Conservation (phyloP, 768 basidiomycete genomes). For the Termitomyces sp. region DNA sequence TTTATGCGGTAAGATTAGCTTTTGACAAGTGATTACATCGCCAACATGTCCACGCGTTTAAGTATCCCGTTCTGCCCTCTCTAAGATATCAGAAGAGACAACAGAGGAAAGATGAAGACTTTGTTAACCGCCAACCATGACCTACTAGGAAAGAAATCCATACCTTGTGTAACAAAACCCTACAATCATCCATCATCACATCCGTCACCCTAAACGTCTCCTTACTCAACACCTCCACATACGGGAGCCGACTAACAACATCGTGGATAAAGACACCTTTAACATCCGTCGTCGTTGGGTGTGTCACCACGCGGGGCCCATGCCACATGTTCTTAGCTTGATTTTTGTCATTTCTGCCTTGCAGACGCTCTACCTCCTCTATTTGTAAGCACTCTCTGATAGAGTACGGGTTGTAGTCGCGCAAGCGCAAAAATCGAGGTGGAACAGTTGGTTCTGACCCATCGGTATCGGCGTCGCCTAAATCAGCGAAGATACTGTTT, state of each 20-base stretch:
- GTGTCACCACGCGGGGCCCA: conserved; percentile 31
- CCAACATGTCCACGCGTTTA: conserved; percentile 37
- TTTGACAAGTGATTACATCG: conserved; percentile 25
- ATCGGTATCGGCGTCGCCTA: neutral
- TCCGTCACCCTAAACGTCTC: conserved; percentile 45
- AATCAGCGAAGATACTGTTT: neutral
- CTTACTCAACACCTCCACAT: conserved; percentile 43
- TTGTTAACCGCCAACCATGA: neutral
- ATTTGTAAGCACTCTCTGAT: conserved; percentile 12
- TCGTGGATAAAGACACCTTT: conserved; percentile 41
- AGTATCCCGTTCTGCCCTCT: conserved; percentile 34
- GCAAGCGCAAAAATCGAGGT: conserved; percentile 24
- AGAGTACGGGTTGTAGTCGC: conserved; percentile 32
- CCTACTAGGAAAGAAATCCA: conserved; percentile 3
- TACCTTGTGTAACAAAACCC: conserved; percentile 44
- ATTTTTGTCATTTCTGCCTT: conserved; percentile 13
- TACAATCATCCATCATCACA: conserved; percentile 52
- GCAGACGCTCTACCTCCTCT: conserved; percentile 3
- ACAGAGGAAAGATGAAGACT: neutral
- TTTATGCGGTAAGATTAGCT: neutral
- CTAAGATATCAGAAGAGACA: conserved; percentile 6
- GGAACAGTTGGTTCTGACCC: neutral
- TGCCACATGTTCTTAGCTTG: conserved; percentile 23
- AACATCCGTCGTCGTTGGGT: conserved; percentile 33
- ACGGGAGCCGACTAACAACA: conserved; percentile 42